Percentiles rank a stretch among this genome's conserved stretches.
phyloP scores from a whole-genome alignment of 305 asterid genomes.

The Fraxinus xanthoxyloides region DNA sequence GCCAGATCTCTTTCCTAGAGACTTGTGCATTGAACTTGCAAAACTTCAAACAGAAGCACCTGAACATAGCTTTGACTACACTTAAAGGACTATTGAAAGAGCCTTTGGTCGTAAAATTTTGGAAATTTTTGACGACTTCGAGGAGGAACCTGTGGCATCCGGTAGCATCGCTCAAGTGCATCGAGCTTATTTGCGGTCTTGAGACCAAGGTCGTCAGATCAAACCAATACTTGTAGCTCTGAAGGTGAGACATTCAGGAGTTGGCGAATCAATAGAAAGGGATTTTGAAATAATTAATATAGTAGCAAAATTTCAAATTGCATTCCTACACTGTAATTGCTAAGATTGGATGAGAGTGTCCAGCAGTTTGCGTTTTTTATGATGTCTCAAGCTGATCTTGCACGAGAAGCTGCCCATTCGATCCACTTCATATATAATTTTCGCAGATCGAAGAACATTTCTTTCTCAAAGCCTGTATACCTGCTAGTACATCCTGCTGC shows the following conservation, averaged over 20 bases:
- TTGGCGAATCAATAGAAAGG: constrained; percentile 87
- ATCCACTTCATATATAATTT: constrained; percentile 87
- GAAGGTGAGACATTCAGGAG: constrained; percentile 94
- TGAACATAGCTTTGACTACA: constrained; percentile 73
- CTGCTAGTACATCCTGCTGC: constrained; percentile 94
- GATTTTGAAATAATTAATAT: constrained; percentile 82
- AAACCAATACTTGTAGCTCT: constrained; percentile 81
- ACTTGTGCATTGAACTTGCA: constrained; percentile 77
- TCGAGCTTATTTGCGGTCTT: constrained; percentile 62
- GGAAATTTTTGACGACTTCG: constrained; percentile 83
- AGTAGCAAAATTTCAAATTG: constrained; percentile 63
- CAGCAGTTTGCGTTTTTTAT: constrained; percentile 89
- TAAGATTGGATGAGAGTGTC: constrained; percentile 91
- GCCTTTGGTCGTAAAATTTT: constrained; percentile 78
- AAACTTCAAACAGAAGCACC: constrained; percentile 93
- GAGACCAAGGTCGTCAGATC: constrained; percentile 53
- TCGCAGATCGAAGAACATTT: constrained; percentile 79
- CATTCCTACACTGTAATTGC: constrained; percentile 76
- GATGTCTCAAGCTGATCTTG: constrained; percentile 98
- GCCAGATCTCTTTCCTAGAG: constrained; percentile 82
- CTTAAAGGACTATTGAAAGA: constrained; percentile 66
- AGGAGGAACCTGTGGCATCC: constrained; percentile 83
- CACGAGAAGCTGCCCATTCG: constrained; percentile 92
- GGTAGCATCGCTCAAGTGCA: constrained; percentile 96
- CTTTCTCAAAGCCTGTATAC: constrained; percentile 94